A percentile compares a stretch with the other conserved stretches of the same genome.
Evolutionary conservation across 495 filamentous ascomycete genomes (phyloP).

Genomic region (Astrocystis sublimbata): DNA sequence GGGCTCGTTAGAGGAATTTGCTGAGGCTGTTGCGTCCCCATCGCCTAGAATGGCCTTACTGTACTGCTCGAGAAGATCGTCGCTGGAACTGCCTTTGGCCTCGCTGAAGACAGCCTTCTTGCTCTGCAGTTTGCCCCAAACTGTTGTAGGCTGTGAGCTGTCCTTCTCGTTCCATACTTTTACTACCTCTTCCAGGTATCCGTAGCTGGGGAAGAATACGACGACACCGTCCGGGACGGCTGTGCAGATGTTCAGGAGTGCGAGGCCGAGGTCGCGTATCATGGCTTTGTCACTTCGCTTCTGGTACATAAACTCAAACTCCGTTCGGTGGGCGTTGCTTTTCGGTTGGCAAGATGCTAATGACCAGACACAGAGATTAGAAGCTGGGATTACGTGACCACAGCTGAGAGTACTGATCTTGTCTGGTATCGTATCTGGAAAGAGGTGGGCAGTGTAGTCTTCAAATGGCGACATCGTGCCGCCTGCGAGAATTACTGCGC

Average conservation of each 20-base stretch:
- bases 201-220: constrained; percentile 95
- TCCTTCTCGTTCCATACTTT: constrained; percentile 59
- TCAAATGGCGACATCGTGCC: constrained; percentile 98
- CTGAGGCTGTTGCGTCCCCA: background rate
- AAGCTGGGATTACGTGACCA: constrained; percentile 86
- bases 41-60: constrained; percentile 60
- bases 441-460: constrained; percentile 82
- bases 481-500: constrained; percentile 87
- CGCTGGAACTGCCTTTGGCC: constrained; percentile 57
- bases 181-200: constrained; percentile 77
- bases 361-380: constrained; percentile 76
- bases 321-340: constrained; percentile 52
- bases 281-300: constrained; percentile 61
- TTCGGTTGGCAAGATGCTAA: constrained; percentile 34
- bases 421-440: constrained; percentile 66
- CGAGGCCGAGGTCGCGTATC: constrained; percentile 74
- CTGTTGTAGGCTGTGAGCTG: constrained; percentile 29
- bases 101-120: constrained; percentile 72
- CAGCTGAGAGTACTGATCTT: constrained; percentile 82
- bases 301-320: constrained; percentile 87
- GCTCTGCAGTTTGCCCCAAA: constrained; percentile 57
- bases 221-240: constrained; percentile 87
- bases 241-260: constrained; percentile 67
- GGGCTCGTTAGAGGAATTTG: constrained; percentile 25
- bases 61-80: constrained; percentile 73